Evolutionary conservation across 2,329 filamentous ascomycete species (phyloP), one percentile per base, ranked within the genome.

Genomic region (Exophiala sideris): DNA sequence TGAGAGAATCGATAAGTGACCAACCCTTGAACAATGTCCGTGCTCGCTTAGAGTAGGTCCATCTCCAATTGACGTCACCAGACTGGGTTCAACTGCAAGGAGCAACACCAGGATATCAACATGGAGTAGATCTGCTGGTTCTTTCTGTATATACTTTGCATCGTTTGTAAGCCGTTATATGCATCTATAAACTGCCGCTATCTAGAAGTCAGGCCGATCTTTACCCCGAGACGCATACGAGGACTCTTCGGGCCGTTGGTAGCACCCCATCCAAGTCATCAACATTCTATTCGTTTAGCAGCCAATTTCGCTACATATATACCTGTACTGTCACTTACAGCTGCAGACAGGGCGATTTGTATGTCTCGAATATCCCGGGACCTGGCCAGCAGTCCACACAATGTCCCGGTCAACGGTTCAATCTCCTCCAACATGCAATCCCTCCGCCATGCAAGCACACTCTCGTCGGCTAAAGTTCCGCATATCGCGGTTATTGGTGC

Each of bases 401-500:
- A 54, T 47, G 32, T 18, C 52, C n/a, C 38, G 10, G 50, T 46
- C 9, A 21, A 35, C 21, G 38, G 46, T 10, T 16, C 48, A 40
- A 29, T 38, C 11, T 18, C 34, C 21, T 29, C 48, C 21, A 34
- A 32, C 12, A 54, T 54, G 48, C 50, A 55, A 32, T 49, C 51
- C 9, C 16, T 58, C 7, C 50, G 45, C 34, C 36, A 52, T n/a
- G 50, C 48, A 18, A 50, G 44, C 35, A 46, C 47, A n/a, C 38
- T 29, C 12, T 54, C 60, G n/a, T 71, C 70, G 66, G 68, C 66
- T 21, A 71, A 68, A 49, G 69, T 65, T 41, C 76, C 76, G 5
- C 76, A 76, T 56, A 71, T 85, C n/a, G 79, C 81, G 40, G 70
- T 86, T 21, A 73, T 86, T 8, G 83, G 83, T 14, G 81, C 81